Conservation (phyloP, 2,329 filamentous ascomycete genomes). For the Epichloe aotearoae region DNA sequence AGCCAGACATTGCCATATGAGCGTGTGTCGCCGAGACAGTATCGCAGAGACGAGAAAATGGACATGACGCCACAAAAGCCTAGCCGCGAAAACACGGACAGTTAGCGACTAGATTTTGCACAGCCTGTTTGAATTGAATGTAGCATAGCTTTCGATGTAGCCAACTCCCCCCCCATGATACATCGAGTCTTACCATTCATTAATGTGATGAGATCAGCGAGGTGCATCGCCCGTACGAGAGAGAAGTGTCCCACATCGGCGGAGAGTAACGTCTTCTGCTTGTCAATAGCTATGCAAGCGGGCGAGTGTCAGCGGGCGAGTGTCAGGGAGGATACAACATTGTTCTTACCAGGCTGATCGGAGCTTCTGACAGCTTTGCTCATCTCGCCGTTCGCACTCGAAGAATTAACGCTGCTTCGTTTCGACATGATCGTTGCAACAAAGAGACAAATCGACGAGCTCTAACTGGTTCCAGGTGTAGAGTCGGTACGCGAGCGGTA, state of each 20-base stretch:
- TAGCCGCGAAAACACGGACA: neutral
- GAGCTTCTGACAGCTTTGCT: conserved; percentile 17
- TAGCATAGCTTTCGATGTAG: neutral
- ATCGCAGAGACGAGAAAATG: conserved; percentile 86
- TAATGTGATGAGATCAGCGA: conserved; percentile 75
- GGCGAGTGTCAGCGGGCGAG: neutral
- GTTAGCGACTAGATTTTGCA: neutral
- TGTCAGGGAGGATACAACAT: neutral
- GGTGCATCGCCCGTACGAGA: conserved; percentile 54
- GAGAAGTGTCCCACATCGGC: conserved; percentile 62
- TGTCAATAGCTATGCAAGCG: conserved; percentile 44
- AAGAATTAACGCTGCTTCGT: conserved; percentile 33
- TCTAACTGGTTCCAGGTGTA: neutral
- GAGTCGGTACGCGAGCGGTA: neutral
- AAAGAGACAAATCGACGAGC: neutral
- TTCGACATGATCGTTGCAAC: conserved; percentile 46
- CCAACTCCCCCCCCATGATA: neutral
- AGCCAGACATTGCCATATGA: conserved; percentile 61
- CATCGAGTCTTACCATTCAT: conserved; percentile 46
- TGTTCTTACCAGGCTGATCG: conserved; percentile 20
- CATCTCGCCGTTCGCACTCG: conserved; percentile 13
- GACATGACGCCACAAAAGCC: conserved; percentile 89
- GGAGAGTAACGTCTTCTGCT: conserved; percentile 62
- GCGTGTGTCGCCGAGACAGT: conserved; percentile 62
- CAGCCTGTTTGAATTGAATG: neutral